phyloP scores from a whole-genome alignment of 108 stramenopile genomes.

The Skeletonema menzelii region DNA sequence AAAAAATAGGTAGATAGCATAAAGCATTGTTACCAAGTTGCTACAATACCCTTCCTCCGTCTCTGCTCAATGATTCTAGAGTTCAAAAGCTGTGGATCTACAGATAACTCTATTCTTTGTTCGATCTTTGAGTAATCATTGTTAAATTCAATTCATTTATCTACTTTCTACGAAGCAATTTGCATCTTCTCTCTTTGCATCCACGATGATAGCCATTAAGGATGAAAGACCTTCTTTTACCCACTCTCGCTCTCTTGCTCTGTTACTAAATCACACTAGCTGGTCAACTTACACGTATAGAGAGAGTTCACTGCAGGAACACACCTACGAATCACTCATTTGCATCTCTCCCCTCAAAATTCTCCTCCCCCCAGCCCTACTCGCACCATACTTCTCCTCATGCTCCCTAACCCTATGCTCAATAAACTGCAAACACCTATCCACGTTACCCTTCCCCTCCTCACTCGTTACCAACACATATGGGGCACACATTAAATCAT shows the following conservation, averaged over 20 bases:
- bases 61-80: too few relatives aligned
- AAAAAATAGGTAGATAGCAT: too few relatives aligned
- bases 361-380: conserved; percentile 13
- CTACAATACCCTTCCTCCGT: too few relatives aligned
- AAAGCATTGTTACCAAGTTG: too few relatives aligned
- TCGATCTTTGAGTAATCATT: not conserved
- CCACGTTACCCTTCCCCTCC: conserved; percentile 31
- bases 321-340: not conserved
- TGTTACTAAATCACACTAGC: not conserved
- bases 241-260: not conserved
- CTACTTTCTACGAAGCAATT: not conserved
- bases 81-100: too few relatives aligned
- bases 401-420: conserved; percentile 42
- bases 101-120: too few relatives aligned
- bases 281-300: not conserved
- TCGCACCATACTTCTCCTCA: conserved; percentile 21
- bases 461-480: conserved; percentile 35
- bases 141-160: not conserved
- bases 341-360: conserved; percentile 14
- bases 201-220: not conserved
- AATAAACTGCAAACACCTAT: conserved; percentile 36
- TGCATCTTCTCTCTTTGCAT: not conserved
- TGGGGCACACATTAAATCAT: conserved; percentile 19
- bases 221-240: not conserved
- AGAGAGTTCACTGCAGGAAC: not conserved